Evolutionary conservation across 2,329 filamentous ascomycete species (phyloP), one percentile per base, ranked within the genome.

Genomic region (Exophiala viscosa): DNA sequence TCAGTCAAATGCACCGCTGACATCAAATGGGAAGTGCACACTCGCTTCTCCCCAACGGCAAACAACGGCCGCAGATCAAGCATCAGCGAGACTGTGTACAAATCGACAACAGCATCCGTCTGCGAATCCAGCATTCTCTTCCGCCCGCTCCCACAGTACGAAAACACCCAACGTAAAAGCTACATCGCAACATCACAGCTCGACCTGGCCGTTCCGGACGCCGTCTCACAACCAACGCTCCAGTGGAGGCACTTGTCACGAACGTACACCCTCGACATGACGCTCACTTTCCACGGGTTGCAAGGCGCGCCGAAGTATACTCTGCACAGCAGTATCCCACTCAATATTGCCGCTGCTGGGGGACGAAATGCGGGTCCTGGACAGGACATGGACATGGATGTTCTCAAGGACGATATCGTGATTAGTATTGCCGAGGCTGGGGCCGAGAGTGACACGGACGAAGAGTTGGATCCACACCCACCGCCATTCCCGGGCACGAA

Each of bases 271-370:
- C 48, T 59, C 10, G 42, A 59, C 13, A 31, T 59, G 18, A 45
- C 50, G 3, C 28, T 59, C 17, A 31, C 44, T 14, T 59, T 59
- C 40, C 50, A 52, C n/a, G 50, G 53, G 32, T 7, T 53, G 9
- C 50, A 51, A 18, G 56, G 56, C 13, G 50, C 53, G 28, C 50
- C 56, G 6, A 55, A 53, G 35, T 59, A 59, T 45, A 56, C 35
- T 13, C 7, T 56, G n/a, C 35, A 42, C 20, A 45, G 13, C n/a
- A 15, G 32, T 17, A 49, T 59, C 6, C 50, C 56, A 11, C 20
- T 59, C 32, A 28, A 32, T 11, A 44, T 59, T 9, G 17, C 42
- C 1, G 32, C 56, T 3, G 14, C 39, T 14, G 44, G 38, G 31
- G 43, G 46, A 10, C 23, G 23, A 28, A 28, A 28, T 4, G 23